Evolutionary conservation across 2,329 filamentous ascomycete species (phyloP).

Genomic region (Pseudogymnoascus sp.): DNA sequence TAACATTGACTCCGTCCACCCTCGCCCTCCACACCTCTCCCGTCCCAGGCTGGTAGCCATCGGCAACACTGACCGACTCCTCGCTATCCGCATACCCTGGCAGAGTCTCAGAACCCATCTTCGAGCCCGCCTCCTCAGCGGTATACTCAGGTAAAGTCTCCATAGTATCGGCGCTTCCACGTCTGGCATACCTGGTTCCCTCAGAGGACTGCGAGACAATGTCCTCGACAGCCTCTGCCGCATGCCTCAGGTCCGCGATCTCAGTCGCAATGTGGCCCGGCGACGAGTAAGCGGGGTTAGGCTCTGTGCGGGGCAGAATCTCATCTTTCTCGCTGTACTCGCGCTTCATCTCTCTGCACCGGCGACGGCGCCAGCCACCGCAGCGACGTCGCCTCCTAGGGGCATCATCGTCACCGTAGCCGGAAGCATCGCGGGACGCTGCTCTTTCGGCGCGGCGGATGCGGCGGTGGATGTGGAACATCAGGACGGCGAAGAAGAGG

Average conservation of each 20-base stretch:
- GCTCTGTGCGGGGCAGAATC: neutral
- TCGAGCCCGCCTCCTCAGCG: neutral
- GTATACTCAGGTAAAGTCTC: neutral
- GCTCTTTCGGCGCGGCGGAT: neutral
- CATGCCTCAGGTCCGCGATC: neutral
- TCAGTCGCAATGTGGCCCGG: neutral
- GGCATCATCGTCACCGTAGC: neutral
- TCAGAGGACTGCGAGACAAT: neutral
- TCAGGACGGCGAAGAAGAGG: neutral
- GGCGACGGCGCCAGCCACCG: neutral
- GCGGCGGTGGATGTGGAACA: neutral
- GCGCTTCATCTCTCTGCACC: neutral
- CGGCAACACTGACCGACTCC: neutral
- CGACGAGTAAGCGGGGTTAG: neutral
- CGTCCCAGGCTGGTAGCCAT: conserved; percentile 3
- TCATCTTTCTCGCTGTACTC: conserved; percentile 1
- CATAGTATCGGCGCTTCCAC: neutral
- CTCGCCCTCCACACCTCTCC: conserved; percentile 1
- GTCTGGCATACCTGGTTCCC: neutral
- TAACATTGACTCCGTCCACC: neutral
- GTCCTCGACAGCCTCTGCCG: neutral
- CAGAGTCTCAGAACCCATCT: neutral
- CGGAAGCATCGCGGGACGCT: neutral
- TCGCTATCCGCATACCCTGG: neutral
- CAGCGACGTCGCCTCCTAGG: neutral